Evolutionary conservation across 192 early-diverging fungal genomes (phyloP), one percentile per base, ranked within the genome.

Genomic region (Mortierella claussenii): DNA sequence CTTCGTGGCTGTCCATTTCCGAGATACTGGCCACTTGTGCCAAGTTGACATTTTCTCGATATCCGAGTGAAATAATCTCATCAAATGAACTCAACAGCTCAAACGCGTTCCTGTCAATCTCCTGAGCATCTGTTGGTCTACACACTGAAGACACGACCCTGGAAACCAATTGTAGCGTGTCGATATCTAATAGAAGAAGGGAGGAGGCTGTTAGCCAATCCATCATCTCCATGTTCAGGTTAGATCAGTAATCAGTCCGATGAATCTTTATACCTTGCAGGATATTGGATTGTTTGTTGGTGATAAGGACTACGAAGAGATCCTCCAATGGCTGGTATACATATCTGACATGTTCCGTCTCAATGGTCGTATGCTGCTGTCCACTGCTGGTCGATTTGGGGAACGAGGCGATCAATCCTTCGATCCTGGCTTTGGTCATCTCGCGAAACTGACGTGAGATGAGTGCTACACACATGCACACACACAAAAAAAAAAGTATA

Each of bases 1-100:
- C 97, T 81, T 99, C 97, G 65, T 98, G 94, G 82, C 91, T 93
- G 78, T 99, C 97, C 97, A 99, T 99, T 78, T 95, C 93, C 51
- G 89, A 91, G 55, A 96, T 97, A 23, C 92, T 96, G 55, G 89
- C 90, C 21, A 99, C 89, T 80, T 97, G 94, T 62, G 89, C 86
- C 31, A 98, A 69, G 64, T 92, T 94, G 26, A 98, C 90, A 57
- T 94, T 95, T 79, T 99, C 97, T 46, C 95, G 83, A 81, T 92
- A 94, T 3, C 95, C 95, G 53, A 94, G 88, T 17, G 92, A 90
- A 50, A 98, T 89, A 28, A 99, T 93, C 80, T 99, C 97, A 71
- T 99, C 97, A 86, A 99, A 98, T 6, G 96, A 91, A 53, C 87
- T 86, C 42, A 97, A 60, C 26, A 99, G 87, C 44, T 98, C 95